Evolutionary conservation across 305 asterid species (phyloP).

Genomic region (Fraxinus angustifolia): DNA sequence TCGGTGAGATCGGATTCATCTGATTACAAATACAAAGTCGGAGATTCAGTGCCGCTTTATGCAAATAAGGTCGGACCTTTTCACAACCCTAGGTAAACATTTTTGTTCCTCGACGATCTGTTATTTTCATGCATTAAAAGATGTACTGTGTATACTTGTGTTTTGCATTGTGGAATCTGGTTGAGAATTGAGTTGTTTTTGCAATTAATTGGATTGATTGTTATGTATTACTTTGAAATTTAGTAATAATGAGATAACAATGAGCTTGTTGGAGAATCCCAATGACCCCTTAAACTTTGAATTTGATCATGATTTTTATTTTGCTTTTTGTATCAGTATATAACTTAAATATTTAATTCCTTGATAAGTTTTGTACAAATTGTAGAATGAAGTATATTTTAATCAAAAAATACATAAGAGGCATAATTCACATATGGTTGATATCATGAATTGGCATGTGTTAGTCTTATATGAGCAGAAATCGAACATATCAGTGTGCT

Average conservation of each 20-base stretch:
- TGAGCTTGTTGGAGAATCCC: neutral
- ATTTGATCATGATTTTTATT: neutral
- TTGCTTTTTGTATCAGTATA: neutral
- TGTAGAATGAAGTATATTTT: neutral
- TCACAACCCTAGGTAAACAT: conserved; percentile 64
- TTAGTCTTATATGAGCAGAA: neutral
- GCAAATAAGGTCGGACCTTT: conserved; percentile 76
- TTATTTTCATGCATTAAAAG: neutral
- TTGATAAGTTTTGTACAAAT: neutral
- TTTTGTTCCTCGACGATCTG: neutral
- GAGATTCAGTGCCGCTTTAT: conserved; percentile 61
- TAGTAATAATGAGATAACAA: neutral
- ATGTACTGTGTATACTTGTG: neutral
- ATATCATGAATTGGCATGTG: neutral
- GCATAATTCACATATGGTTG: neutral
- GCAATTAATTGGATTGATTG: neutral
- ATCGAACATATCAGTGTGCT: neutral
- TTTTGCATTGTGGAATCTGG: neutral
- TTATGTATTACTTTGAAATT: neutral
- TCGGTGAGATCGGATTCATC: conserved; percentile 58
- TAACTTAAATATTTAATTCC: neutral
- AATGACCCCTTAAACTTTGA: neutral
- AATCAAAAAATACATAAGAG: neutral
- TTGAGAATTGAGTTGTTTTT: neutral
- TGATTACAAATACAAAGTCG: conserved; percentile 53